phyloP scores from a whole-genome alignment of 805 yeast genomes.

The Kazachstania martiniae region DNA sequence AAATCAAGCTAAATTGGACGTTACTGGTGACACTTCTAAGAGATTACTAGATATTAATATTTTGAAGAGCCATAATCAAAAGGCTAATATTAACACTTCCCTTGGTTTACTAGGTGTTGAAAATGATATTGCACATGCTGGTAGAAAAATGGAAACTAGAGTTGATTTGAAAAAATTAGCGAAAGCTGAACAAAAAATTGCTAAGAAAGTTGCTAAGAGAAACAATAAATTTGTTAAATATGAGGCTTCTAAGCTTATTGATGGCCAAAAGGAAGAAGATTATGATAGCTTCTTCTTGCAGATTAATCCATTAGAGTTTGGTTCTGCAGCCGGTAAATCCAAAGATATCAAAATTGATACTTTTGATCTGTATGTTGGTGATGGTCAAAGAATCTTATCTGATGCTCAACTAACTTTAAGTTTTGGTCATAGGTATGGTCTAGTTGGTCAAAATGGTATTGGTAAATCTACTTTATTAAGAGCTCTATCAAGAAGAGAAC shows the following conservation, averaged over 20 bases:
- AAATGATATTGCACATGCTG: constrained; percentile 87
- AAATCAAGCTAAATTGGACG: constrained; percentile 60
- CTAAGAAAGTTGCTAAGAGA: constrained; percentile 88
- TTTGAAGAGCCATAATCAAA: constrained; percentile 47
- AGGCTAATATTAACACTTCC: constrained; percentile 65
- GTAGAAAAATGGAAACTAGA: constrained; percentile 82
- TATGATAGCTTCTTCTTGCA: constrained; percentile 92
- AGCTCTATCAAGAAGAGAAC: constrained; percentile 88
- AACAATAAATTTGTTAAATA: constrained; percentile 74
- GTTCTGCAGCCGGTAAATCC: constrained; percentile 88
- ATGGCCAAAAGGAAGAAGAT: constrained; percentile 53
- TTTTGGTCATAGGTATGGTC: constrained; percentile 90
- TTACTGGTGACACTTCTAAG: constrained; percentile 82
- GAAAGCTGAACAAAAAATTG: constrained; percentile 94
- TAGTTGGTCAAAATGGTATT: constrained; percentile 98
- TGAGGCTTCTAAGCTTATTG: constrained; percentile 86
- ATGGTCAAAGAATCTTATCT: constrained; percentile 83
- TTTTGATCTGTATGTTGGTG: constrained; percentile 91
- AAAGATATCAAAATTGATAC: constrained; percentile 90
- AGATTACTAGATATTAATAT: constrained; percentile 73
- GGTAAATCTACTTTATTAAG: constrained; percentile 92
- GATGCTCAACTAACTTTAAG: constrained; percentile 82
- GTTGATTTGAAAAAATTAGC: constrained; percentile 95
- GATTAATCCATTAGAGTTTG: constrained; percentile 89
- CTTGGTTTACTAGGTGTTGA: constrained; percentile 69